Evolutionary conservation across 1,284 basidiomycete genomes (phyloP).

Genomic region (Ganoderma lucidum): DNA sequence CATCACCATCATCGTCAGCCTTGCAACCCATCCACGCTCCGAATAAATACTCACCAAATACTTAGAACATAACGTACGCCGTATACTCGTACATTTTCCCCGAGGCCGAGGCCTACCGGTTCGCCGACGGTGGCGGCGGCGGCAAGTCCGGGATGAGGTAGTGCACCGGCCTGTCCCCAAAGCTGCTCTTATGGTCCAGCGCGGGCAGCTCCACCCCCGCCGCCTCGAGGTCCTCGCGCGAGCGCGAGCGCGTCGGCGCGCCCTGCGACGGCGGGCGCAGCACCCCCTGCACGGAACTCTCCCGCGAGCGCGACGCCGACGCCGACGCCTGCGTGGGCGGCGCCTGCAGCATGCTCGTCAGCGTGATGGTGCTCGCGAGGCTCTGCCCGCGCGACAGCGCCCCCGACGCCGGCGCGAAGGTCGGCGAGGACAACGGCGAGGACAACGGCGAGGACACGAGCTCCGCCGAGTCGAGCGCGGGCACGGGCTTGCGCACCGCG

Average conservation of each 20-base stretch:
- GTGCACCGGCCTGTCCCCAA: slow-evolving; percentile 44
- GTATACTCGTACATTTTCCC: slow-evolving; percentile 30
- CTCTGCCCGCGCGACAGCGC: slow-evolving; percentile 19
- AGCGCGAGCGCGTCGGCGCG: slow-evolving; percentile 28
- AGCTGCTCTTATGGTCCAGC: slow-evolving; percentile 46
- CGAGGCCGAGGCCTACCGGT: slow-evolving; percentile 7
- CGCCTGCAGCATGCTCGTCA: not conserved
- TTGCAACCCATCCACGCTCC: not conserved
- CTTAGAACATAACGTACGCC: slow-evolving; percentile 2
- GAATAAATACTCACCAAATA: slow-evolving; percentile 13
- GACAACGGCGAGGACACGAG: slow-evolving; percentile 47
- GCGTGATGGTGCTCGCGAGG: slow-evolving; percentile 17
- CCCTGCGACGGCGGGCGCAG: slow-evolving; percentile 23
- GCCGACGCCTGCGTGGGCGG: not conserved
- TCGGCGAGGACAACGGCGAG: slow-evolving; percentile 19
- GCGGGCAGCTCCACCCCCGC: slow-evolving; percentile 33
- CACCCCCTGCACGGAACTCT: slow-evolving; percentile 20
- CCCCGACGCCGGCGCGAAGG: slow-evolving; percentile 6
- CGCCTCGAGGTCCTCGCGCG: slow-evolving; percentile 37
- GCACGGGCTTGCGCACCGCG: slow-evolving; percentile 52
- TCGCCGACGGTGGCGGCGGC: slow-evolving; percentile 25
- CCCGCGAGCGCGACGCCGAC: slow-evolving; percentile 12
- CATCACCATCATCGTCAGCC: not conserved
- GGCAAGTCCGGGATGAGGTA: slow-evolving; percentile 47
- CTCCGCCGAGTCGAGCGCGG: slow-evolving; percentile 42